Conservation (phyloP, 2,329 filamentous ascomycete genomes). For the Epichloe glyceriae region DNA sequence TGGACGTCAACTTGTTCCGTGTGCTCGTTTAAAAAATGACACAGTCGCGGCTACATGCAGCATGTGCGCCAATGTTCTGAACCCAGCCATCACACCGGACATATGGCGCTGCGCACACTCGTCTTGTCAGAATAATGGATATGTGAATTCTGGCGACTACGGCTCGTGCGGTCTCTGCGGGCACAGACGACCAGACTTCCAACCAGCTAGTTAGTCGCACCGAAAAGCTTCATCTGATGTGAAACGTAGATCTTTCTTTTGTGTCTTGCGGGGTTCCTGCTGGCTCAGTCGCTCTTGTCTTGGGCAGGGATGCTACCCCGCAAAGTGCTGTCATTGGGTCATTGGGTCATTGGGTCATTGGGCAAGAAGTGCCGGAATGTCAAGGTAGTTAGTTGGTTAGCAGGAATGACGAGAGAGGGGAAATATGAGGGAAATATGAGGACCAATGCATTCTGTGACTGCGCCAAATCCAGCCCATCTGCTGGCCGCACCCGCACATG, state of each 20-base stretch:
- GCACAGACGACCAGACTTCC: constrained; percentile 16
- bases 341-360: no score
- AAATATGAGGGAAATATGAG: no score
- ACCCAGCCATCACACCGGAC: constrained; percentile 34
- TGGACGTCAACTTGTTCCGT: constrained; percentile 33
- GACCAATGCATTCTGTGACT: no score
- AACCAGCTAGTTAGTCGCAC: no score
- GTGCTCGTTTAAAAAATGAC: constrained; percentile 56
- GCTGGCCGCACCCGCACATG: background rate
- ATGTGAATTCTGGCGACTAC: constrained; percentile 57
- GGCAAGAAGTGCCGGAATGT: background rate
- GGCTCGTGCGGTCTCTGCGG: constrained; percentile 61
- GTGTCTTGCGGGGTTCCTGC: background rate
- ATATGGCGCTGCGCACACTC: constrained; percentile 52
- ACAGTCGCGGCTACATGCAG: constrained; percentile 43
- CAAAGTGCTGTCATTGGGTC: constrained; percentile 7
- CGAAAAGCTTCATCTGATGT: no score
- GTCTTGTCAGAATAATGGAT: constrained; percentile 41
- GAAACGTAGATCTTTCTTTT: background rate
- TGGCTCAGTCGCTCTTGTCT: background rate
- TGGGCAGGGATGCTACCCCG: constrained; percentile 9
- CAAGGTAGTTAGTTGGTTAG: no score
- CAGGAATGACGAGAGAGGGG: no score
- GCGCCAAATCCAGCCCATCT: no score
- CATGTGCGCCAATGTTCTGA: constrained; percentile 59